Evolutionary conservation across 2,329 filamentous ascomycete species (phyloP).

Genomic region (Curvularia sp.): DNA sequence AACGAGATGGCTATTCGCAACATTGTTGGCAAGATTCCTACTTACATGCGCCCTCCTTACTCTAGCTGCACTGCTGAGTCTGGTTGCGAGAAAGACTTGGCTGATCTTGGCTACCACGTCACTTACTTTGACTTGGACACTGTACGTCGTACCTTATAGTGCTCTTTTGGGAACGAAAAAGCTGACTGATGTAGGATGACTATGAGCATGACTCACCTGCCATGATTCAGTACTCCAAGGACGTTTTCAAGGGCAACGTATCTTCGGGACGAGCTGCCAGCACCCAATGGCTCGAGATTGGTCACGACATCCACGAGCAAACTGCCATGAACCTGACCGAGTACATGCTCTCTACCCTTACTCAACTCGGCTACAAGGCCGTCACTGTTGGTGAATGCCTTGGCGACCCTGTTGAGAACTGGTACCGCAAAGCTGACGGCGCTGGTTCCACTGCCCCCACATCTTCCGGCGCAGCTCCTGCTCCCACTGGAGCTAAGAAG

Average conservation of each 20-base stretch:
- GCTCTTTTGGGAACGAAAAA: not conserved
- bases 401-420: slow-evolving; percentile 54
- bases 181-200: slow-evolving; percentile 53
- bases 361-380: slow-evolving; percentile 50
- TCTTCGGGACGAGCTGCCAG: slow-evolving; percentile 35
- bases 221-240: slow-evolving; percentile 61
- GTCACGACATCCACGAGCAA: slow-evolving; percentile 57
- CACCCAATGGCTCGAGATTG: slow-evolving; percentile 56
- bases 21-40: slow-evolving; percentile 63
- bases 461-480: slow-evolving; percentile 15
- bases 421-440: slow-evolving; percentile 55
- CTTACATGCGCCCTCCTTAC: slow-evolving; percentile 61
- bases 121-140: slow-evolving; percentile 68
- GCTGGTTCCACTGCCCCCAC: slow-evolving; percentile 38
- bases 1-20: slow-evolving; percentile 64
- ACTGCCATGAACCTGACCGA: slow-evolving; percentile 54
- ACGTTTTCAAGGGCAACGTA: slow-evolving; percentile 59
- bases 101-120: slow-evolving; percentile 63
- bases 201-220: slow-evolving; percentile 62
- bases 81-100: slow-evolving; percentile 50
- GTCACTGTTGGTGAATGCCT: slow-evolving; percentile 60
- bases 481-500: slow-evolving; percentile 33
- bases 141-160: not conserved
- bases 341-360: slow-evolving; percentile 53
- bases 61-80: slow-evolving; percentile 53